Base-by-base conservation (phyloP, 202 grass and related monocot genomes). In the Tripidium arundinaceum region DNA sequence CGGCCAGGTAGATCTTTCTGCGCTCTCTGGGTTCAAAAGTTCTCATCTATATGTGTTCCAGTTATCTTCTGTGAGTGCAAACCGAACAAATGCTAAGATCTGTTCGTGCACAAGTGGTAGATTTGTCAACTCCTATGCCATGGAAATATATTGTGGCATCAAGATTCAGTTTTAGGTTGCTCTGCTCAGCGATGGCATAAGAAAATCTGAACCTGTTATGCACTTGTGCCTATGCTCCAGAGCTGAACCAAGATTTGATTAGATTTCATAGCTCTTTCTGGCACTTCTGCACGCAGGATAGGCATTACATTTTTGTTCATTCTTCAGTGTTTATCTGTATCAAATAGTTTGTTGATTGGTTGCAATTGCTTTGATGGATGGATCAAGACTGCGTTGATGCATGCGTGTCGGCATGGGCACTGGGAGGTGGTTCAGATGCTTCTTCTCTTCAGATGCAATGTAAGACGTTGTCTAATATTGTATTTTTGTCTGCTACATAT, bases 341-440 rank as follows among this genome's bases (percentile, higher is more conserved):
- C 13, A 26, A 80, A 64, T 43, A 60, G 22, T 82, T 79, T 16
- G 9, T 62, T 79, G 40, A 87, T 65, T 71, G 6, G 80, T 68
- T 83, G 72, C 46, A 5, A 82, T 65, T 64, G 37, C 75, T 69
- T 86, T 43, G 27, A 67, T 77, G 68, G 10, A 83, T 62, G 22
- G 68, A 77, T 86, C 49, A 89, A 97, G 94, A 94, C 89, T 24
- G n/a, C 94, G 6, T 89, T 97, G 85, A 97, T 97, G 91, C 91
- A 97, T 64, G 91, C 91, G 3, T 94, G 91, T 65, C 89, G 89
- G 11, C 84, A 97, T 50, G 94, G 91, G 19, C 94, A 97, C 86
- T 97, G 91, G 94, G 94, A 97, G 83, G 91, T 92, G 78, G 87
- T 90, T 68, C 94, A 97, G 79, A 94, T 87, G 78, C 94, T 98